Conservation (phyloP, 176 grass and related monocot species). For the Phoenix roebelenii region DNA sequence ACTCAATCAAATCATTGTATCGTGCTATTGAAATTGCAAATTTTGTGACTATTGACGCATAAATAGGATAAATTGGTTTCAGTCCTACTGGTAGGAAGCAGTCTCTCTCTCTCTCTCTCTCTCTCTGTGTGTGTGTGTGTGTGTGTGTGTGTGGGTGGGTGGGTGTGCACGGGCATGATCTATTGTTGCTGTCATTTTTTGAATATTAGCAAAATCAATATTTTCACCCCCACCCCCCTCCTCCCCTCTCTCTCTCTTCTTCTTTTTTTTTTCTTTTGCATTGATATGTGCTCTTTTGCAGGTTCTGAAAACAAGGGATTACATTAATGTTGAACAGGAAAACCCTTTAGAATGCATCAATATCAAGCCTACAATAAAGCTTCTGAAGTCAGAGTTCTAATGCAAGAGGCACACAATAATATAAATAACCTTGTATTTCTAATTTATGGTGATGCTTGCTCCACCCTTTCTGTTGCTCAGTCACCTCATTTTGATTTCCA, state of each 20-base stretch:
- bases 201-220: too few species aligned
- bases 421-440: neutral
- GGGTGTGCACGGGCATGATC: too few species aligned
- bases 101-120: too few species aligned
- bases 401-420: neutral
- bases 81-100: too few species aligned
- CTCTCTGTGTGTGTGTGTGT: too few species aligned
- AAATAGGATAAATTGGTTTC: too few species aligned
- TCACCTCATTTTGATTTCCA: neutral
- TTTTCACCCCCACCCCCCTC: neutral
- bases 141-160: too few species aligned
- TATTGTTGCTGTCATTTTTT: too few species aligned
- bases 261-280: neutral
- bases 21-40: too few species aligned
- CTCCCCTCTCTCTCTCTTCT: neutral
- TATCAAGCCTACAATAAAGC: slow-evolving; percentile 70
- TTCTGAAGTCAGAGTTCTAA: slow-evolving; percentile 94
- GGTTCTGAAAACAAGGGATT: slow-evolving; percentile 95
- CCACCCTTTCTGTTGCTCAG: neutral
- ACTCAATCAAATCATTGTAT: too few species aligned
- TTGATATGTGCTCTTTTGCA: slow-evolving; percentile 15
- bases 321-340: slow-evolving; percentile 74
- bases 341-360: slow-evolving; percentile 49
- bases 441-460: neutral
- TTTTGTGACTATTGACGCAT: too few species aligned